Percentiles rank a stretch among this genome's conserved stretches.
Conservation (phyloP, 1,284 basidiomycete genomes). For the Naganishia cerealis region DNA sequence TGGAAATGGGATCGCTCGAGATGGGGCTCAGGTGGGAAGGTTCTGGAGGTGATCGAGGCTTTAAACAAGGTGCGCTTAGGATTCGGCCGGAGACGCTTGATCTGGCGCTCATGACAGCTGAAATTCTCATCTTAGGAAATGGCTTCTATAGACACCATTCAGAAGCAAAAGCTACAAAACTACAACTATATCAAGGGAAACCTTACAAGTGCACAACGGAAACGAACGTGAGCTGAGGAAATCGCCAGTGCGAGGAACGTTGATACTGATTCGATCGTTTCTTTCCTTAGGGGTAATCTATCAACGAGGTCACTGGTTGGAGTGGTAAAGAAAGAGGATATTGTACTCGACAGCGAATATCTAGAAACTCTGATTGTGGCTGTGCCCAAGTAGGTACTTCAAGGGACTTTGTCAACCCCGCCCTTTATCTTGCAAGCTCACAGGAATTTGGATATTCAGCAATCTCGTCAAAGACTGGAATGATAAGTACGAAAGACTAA, state of each 20-base stretch:
- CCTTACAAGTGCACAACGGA: slow-evolving; percentile 88
- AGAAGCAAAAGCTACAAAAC: slow-evolving; percentile 83
- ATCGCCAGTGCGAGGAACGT: too few relatives aligned
- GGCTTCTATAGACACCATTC: slow-evolving; percentile 80
- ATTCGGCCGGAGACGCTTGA: not conserved
- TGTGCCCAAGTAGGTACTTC: slow-evolving; percentile 74
- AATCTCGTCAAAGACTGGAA: slow-evolving; percentile 85
- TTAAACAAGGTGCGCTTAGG: slow-evolving; percentile 69
- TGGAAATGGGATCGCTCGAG: slow-evolving; percentile 90
- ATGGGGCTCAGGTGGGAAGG: slow-evolving; percentile 75
- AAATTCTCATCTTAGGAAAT: slow-evolving; percentile 65
- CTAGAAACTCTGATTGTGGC: slow-evolving; percentile 90
- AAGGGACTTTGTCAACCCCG: not conserved
- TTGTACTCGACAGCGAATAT: slow-evolving; percentile 80
- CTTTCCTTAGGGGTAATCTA: slow-evolving; percentile 75
- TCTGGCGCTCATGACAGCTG: not conserved
- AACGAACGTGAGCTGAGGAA: slow-evolving; percentile 70
- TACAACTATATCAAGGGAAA: slow-evolving; percentile 95
- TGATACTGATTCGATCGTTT: slow-evolving; percentile 25
- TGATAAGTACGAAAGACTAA: slow-evolving; percentile 80
- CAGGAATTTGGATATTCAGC: slow-evolving; percentile 56
- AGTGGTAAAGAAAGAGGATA: slow-evolving; percentile 77
- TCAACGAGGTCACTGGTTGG: slow-evolving; percentile 84
- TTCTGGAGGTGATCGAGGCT: slow-evolving; percentile 76
- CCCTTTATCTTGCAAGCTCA: slow-evolving; percentile 27